Evolutionary conservation across 2,329 filamentous ascomycete genomes (phyloP), one percentile per base, ranked within the genome.

Genomic region (Bipolaris zeicola): DNA sequence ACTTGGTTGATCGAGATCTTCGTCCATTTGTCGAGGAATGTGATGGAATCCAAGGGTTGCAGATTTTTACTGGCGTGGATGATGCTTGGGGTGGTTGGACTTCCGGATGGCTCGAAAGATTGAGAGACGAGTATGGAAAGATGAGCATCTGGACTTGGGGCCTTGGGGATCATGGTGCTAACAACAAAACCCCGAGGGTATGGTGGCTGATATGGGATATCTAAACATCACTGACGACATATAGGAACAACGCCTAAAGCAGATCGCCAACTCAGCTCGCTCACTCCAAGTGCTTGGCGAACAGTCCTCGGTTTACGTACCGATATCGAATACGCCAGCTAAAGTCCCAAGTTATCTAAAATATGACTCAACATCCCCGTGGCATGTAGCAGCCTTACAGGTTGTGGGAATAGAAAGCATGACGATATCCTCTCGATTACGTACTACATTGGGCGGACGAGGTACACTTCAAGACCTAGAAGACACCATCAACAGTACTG

Each of bases 61-160:
- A 98, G 66, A 70, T 81, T 63, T 68, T 86, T 68, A 72, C 83
- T 63, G 71, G 82, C 59, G 70, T 83, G 57, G 77, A 87, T 78
- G 66, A 84, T 80, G 75, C 83, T 58, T 82, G 80, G 80, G 73
- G 80, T 61, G 75, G 80, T 57, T 77, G 82, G 74, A 62, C 79
- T 43, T 73, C 76, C 49, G 73, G 69, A 59, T 80, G 77, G 73
- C 65, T 78, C 48, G 78, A 98, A 72, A 83, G 87, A 28, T 77
- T 99, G 55, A 81, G 91, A 59, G 95, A 99, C 71, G 95, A 99
- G 73, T 94, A 93, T 73, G 91, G 92, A 16, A 98, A 97, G 78
- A 85, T 87, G 33, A 87, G 87, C 48, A 85, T 97, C 31, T 96
- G 92, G 90, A 84, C 92, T 11, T 98, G 93, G 89, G 93, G 89